These are phyloP conservation scores for Polyporus arcularius DNA, from an alignment of 768 basidiomycete species.

Conservation along the genomic window DNA sequence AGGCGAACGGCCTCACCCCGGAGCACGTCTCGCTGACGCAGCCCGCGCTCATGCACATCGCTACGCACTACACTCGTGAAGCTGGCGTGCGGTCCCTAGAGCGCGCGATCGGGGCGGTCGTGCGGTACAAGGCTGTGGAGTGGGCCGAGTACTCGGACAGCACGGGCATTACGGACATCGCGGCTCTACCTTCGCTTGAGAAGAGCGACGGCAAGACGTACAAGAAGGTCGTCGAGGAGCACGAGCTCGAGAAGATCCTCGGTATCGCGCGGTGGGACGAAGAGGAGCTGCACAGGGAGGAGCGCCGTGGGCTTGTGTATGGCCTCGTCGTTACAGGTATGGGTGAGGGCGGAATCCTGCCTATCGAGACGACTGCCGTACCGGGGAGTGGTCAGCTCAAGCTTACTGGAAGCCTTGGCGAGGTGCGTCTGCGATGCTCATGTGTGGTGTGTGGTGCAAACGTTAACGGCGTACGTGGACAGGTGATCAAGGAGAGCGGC, in stretches of 20 bases:
- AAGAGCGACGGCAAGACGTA: conserved; percentile 43
- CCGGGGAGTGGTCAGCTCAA: conserved; percentile 76
- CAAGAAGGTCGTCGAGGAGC: conserved; percentile 57
- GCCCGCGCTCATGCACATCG: conserved; percentile 68
- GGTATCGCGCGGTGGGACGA: conserved; percentile 80
- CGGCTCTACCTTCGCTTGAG: conserved; percentile 2
- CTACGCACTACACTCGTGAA: conserved; percentile 83
- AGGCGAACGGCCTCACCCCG: conserved; percentile 69
- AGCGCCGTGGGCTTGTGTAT: conserved; percentile 76
- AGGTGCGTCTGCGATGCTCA: conserved; percentile 41
- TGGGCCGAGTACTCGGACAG: conserved; percentile 70
- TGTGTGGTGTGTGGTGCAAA: too few relatives aligned
- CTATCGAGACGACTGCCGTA: conserved; percentile 80
- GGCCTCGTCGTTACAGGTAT: conserved; percentile 87
- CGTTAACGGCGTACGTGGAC: conserved; percentile 42
- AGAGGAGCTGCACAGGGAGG: conserved; percentile 76
- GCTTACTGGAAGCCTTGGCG: conserved; percentile 83
- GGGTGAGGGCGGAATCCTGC: conserved; percentile 82
- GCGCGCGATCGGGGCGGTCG: conserved; percentile 83
- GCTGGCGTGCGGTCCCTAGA: conserved; percentile 93
- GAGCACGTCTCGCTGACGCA: conserved; percentile 67
- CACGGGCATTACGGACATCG: conserved; percentile 14
- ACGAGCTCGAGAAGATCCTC: conserved; percentile 81
- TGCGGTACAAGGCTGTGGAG: conserved; percentile 90
- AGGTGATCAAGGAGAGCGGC: conserved; percentile 91